Evolutionary conservation across 2,329 filamentous ascomycete genomes (phyloP).

Genomic region (Exophiala aquamarina): DNA sequence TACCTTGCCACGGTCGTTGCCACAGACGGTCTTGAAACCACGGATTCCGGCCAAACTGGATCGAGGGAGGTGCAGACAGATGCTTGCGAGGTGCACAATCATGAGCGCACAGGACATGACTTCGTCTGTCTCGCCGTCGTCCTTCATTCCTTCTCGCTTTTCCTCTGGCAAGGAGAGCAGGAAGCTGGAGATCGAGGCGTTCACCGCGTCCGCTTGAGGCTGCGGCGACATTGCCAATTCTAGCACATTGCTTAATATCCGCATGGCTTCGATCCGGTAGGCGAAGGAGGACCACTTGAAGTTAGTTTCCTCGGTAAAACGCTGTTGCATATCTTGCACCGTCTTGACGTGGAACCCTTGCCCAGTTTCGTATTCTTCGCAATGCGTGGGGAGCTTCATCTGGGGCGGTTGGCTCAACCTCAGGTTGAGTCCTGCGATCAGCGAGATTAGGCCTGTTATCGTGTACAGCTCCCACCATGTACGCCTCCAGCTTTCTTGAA

Average conservation of each 20-base stretch:
- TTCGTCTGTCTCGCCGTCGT: constrained; percentile 68
- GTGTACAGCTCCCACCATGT: constrained; percentile 89
- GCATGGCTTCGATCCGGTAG: constrained; percentile 79
- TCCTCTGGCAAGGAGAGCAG: not conserved
- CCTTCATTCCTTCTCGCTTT: not conserved
- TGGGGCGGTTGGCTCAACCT: constrained; percentile 68
- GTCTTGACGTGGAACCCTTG: constrained; percentile 48
- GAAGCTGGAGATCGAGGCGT: constrained; percentile 7
- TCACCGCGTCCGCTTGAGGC: not conserved
- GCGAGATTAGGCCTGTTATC: constrained; percentile 81
- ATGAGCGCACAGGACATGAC: constrained; percentile 40
- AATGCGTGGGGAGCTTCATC: constrained; percentile 76
- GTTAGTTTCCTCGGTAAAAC: constrained; percentile 69
- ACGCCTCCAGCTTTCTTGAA: constrained; percentile 79
- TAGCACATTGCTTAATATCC: constrained; percentile 75
- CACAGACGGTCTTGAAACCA: constrained; percentile 36
- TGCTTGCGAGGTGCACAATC: constrained; percentile 49
- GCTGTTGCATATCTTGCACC: constrained; percentile 48
- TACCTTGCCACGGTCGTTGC: not conserved
- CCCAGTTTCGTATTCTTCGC: constrained; percentile 55
- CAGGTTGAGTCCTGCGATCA: constrained; percentile 43
- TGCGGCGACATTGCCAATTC: constrained; percentile 8
- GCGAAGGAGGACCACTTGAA: constrained; percentile 77
- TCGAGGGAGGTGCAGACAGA: constrained; percentile 75
- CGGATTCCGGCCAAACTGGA: constrained; percentile 65